Base-by-base conservation (phyloP, 805 yeast species). In the Torulaspora franciscae region DNA sequence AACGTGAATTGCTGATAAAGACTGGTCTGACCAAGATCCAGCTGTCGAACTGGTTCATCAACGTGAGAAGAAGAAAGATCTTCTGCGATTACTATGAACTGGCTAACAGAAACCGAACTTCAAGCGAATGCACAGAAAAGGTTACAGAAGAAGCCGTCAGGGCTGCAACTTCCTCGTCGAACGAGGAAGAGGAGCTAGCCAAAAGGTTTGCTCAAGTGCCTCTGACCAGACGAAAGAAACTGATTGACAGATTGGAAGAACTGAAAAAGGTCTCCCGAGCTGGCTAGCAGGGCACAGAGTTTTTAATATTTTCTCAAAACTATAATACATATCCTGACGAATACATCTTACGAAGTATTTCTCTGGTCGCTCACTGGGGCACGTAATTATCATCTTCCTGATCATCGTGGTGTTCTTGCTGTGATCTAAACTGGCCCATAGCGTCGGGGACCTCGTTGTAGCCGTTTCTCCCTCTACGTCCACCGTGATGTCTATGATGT, bases 11-110 rank as follows among this genome's bases (percentile, higher is more conserved):
- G 44, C 76, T 84, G 73, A 70, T 73, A 53, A 73, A 75, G 59
- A 86, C 95, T 0, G 91, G 93, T 0, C 72, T 86, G 59, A 83
- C 86, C 50, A 80, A 83, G 64, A 87, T 84, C 49, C 95, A 86
- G 64, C 73, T 86, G 49, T 76, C 85, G 52, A 87, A 86, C 60
- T 86, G 95, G 95, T 86, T 86, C 57, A 87, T 86, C 58, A 86
- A 86, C 61, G 95, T 91, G 14, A 76, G 95, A 55, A 73, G 95
- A 57, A 71, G 95, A 54, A 80, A 84, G 58, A 75, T 86, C 6
- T 65, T 64, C 34, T 56, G 55, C 37, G 68, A 64, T 25, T 60
- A 63, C 42, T 60, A 61, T 33, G 59, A 56, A 35, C 14, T 48
- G 45, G 51, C 51, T 6, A 43, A 48, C 37, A 43, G 49, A 32